These are phyloP conservation scores for Amaranthus tricolor DNA, from an alignment of 179 eudicot genomes.

Conservation along the genomic window DNA sequence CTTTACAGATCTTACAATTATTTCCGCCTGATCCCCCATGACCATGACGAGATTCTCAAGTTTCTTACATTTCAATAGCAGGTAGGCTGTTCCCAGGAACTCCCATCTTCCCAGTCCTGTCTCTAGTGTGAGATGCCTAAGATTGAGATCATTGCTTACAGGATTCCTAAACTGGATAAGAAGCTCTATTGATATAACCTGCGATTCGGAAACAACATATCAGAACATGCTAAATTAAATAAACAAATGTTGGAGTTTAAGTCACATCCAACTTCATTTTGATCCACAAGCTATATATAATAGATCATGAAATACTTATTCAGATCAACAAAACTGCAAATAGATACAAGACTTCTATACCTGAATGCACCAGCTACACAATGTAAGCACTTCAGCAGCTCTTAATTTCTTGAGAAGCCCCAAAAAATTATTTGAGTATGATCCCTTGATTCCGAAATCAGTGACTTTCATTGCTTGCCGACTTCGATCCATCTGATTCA, in stretches of 20 bases:
- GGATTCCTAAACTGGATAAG: neutral
- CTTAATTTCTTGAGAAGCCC: constrained; percentile 9
- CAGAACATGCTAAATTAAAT: neutral
- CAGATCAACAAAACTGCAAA: neutral
- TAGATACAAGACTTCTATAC: neutral
- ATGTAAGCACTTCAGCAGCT: constrained; percentile 9
- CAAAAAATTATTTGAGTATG: constrained; percentile 1
- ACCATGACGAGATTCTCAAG: constrained; percentile 10
- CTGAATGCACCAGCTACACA: constrained; percentile 30
- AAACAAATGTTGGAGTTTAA: neutral
- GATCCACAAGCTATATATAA: neutral
- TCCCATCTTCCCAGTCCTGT: constrained; percentile 20
- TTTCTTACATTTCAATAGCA: constrained; percentile 20
- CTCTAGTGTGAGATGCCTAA: constrained; percentile 14
- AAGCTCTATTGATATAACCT: constrained; percentile 19
- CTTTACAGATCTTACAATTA: constrained; percentile 15
- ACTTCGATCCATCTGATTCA: constrained; percentile 23
- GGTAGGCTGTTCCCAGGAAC: constrained; percentile 14
- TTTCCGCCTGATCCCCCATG: constrained; percentile 4
- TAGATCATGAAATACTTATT: neutral
- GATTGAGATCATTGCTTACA: constrained; percentile 13
- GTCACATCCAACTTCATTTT: neutral
- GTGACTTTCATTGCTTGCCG: constrained; percentile 20
- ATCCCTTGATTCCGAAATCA: constrained; percentile 12
- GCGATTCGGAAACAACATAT: neutral